Conservation (phyloP, 2,329 filamentous ascomycete genomes). For the Boeremia exigua region DNA sequence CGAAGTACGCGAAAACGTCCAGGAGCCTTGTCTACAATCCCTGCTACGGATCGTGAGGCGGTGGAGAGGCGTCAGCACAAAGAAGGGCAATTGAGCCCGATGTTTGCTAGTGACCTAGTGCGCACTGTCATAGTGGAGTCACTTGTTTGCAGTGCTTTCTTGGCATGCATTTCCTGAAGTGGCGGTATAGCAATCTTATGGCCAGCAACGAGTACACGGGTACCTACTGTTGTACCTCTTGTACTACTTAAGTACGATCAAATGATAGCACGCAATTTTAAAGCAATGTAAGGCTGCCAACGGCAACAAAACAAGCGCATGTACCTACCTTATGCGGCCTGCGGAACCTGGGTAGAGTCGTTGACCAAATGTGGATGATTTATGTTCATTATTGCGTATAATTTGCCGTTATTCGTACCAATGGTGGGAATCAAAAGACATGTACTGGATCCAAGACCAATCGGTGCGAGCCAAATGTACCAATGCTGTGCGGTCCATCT, state of each 20-base stretch:
- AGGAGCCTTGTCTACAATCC: background rate
- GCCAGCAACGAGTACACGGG: slow-evolving; percentile 18
- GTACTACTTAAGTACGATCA: background rate
- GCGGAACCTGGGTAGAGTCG: background rate
- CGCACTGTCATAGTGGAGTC: slow-evolving; percentile 18
- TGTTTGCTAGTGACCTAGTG: slow-evolving; percentile 20
- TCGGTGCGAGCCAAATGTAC: slow-evolving; percentile 2
- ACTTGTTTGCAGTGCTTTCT: slow-evolving; percentile 18
- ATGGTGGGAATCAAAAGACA: slow-evolving; percentile 19
- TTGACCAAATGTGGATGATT: slow-evolving; percentile 1
- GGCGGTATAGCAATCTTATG: slow-evolving; percentile 23
- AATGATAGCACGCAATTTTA: slow-evolving; percentile 5
- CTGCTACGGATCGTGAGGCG: slow-evolving; percentile 11
- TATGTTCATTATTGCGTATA: slow-evolving; percentile 12
- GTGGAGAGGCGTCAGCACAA: slow-evolving; percentile 9
- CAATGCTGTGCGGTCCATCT: slow-evolving; percentile 9
- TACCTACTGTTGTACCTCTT: slow-evolving; percentile 21
- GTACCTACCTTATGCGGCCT: background rate
- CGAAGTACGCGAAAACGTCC: background rate
- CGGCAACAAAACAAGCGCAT: background rate
- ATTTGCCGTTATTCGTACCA: slow-evolving; percentile 30
- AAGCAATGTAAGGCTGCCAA: slow-evolving; percentile 7
- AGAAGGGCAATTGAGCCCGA: slow-evolving; percentile 5
- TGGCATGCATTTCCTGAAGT: slow-evolving; percentile 20
- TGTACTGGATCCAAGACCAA: slow-evolving; percentile 15